A percentile compares a stretch with the other conserved stretches of the same genome.
Evolutionary conservation across 257 asterid species (phyloP).

Genomic region (Solanum peruvianum): DNA sequence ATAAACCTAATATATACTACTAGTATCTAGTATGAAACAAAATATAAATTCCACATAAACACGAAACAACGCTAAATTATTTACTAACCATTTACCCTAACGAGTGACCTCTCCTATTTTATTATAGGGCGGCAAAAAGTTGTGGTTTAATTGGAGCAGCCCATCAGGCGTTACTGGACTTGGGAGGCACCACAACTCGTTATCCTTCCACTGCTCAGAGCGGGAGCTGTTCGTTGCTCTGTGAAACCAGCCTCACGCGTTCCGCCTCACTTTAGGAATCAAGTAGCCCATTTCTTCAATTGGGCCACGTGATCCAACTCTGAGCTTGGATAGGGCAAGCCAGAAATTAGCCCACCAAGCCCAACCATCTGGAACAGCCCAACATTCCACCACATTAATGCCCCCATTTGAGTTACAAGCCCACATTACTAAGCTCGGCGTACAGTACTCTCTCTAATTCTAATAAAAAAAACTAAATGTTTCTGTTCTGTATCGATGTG

Average conservation of each 20-base stretch:
- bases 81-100: too few relatives aligned
- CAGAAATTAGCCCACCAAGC: neutral
- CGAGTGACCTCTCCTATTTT: too few relatives aligned
- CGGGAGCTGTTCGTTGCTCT: neutral
- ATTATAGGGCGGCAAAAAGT: neutral
- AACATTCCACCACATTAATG: neutral
- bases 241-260: neutral
- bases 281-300: neutral
- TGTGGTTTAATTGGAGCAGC: neutral
- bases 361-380: neutral
- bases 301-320: neutral
- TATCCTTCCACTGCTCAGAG: neutral
- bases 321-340: neutral
- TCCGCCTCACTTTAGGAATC: neutral
- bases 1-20: too few relatives aligned
- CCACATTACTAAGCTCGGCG: neutral
- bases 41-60: too few relatives aligned
- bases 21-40: too few relatives aligned
- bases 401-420: neutral
- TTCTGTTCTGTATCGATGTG: neutral
- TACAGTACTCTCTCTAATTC: accelerated
- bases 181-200: accelerated
- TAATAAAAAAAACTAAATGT: neutral
- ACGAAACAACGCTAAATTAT: too few relatives aligned
- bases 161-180: neutral